A percentile compares a stretch with the other conserved stretches of the same genome.
Evolutionary conservation across 2,329 filamentous ascomycete species (phyloP).

Genomic region (Podosphaera xanthii): DNA sequence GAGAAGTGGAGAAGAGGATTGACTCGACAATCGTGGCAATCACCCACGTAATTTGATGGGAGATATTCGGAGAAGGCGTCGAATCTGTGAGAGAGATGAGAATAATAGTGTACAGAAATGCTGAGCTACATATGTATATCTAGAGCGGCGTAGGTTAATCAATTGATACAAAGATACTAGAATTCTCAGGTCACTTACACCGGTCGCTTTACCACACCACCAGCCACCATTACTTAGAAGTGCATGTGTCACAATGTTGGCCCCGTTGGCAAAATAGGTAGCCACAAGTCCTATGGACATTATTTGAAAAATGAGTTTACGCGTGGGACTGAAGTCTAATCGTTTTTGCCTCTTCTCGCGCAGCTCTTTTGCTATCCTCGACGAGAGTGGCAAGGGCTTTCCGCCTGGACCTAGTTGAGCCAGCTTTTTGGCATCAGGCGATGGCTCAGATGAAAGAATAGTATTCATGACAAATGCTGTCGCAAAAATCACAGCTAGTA

Average conservation of each 20-base stretch:
- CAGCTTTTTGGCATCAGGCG: conserved; percentile 15
- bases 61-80: conserved; percentile 53
- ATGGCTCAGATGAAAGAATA: conserved; percentile 25
- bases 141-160: conserved; percentile 18
- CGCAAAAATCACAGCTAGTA: conserved; percentile 41
- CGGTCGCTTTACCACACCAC: conserved; percentile 63
- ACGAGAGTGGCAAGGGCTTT: conserved; percentile 46
- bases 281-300: conserved; percentile 46
- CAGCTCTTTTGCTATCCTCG: conserved; percentile 21
- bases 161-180: neutral
- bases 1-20: conserved; percentile 44
- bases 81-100: conserved; percentile 73
- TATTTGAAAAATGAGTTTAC: conserved; percentile 54
- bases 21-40: conserved; percentile 51
- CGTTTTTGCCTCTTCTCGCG: conserved; percentile 20
- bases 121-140: conserved; percentile 68
- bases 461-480: conserved; percentile 36
- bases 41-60: conserved; percentile 62
- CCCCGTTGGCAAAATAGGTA: conserved; percentile 55
- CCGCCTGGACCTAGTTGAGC: conserved; percentile 58
- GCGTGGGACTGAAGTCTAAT: conserved; percentile 35
- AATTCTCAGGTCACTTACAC: conserved; percentile 30
- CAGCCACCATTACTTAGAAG: conserved; percentile 42
- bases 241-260: conserved; percentile 51
- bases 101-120: conserved; percentile 71